These are phyloP conservation scores for Aspergillus sojae DNA, from an alignment of 2,329 filamentous ascomycete species.

Conservation along the genomic window DNA sequence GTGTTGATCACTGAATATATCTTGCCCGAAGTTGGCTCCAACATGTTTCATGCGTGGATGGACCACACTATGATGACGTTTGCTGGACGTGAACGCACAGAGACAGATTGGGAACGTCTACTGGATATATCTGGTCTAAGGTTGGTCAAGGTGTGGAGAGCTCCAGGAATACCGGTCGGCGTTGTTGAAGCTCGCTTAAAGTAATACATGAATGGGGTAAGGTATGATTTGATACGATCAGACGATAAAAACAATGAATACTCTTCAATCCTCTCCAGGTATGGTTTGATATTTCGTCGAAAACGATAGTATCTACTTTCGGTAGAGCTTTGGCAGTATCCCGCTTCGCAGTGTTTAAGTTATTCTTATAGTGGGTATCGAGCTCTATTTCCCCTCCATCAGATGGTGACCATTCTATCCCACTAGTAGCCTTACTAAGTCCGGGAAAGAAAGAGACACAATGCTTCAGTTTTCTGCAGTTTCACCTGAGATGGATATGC, in stretches of 20 bases:
- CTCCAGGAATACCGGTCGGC: conserved; percentile 18
- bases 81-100: conserved; percentile 29
- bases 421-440: too few relatives aligned
- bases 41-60: conserved; percentile 25
- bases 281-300: too few relatives aligned
- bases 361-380: too few relatives aligned
- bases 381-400: too few relatives aligned
- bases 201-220: background rate
- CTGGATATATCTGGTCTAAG: conserved; percentile 26
- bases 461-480: too few relatives aligned
- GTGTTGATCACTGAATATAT: conserved; percentile 33
- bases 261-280: too few relatives aligned
- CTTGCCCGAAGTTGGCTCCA: conserved; percentile 23
- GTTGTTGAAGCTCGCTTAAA: conserved; percentile 29
- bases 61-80: conserved; percentile 31
- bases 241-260: background rate
- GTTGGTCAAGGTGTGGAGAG: conserved; percentile 27
- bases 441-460: too few relatives aligned
- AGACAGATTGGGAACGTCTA: conserved; percentile 26
- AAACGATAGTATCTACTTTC: too few relatives aligned
- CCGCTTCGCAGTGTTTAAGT: too few relatives aligned
- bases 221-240: background rate
- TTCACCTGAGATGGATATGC: too few relatives aligned
- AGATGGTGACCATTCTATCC: too few relatives aligned
- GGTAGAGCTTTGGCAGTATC: too few relatives aligned